phyloP scores from a whole-genome alignment of 106 monocot species.

The Posidonia australis region DNA sequence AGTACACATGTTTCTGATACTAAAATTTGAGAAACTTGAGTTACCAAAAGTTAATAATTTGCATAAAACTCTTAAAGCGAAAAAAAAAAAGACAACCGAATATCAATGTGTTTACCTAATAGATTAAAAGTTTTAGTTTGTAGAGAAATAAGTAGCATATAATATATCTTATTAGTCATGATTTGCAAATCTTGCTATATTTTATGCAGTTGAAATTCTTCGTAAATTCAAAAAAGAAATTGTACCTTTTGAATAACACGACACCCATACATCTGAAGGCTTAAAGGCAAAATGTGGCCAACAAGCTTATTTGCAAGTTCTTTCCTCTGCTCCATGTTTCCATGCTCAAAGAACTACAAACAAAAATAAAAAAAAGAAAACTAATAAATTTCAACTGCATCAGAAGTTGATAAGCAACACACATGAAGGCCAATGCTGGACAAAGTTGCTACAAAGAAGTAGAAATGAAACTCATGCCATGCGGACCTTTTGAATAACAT shows the following conservation, averaged over 20 bases:
- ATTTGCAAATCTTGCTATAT: too few species aligned
- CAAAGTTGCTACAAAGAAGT: not conserved
- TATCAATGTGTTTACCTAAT: not conserved
- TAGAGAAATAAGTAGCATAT: not conserved
- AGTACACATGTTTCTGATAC: too few species aligned
- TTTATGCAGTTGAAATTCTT: not conserved
- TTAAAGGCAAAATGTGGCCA: constrained; percentile 62
- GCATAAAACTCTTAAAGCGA: too few species aligned
- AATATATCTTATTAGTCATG: too few species aligned
- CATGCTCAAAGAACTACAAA: constrained; percentile 88
- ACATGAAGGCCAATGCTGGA: not conserved
- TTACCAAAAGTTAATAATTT: too few species aligned
- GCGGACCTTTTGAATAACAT: constrained; percentile 80
- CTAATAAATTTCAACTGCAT: not conserved
- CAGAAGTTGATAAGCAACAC: not conserved
- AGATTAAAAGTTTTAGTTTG: not conserved
- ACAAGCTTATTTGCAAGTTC: constrained; percentile 71
- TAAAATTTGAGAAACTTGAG: too few species aligned
- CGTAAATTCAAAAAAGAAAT: not conserved
- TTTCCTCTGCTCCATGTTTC: constrained; percentile 64
- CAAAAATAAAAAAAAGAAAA: not conserved
- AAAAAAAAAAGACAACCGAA: too few species aligned
- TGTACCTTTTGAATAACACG: constrained; percentile 96
- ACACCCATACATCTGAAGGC: constrained; percentile 98
- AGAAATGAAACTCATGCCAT: not conserved